A percentile compares a stretch with the other conserved stretches of the same genome.
Evolutionary conservation across 2,329 filamentous ascomycete species (phyloP).

Genomic region (Ophiostoma sp.): DNA sequence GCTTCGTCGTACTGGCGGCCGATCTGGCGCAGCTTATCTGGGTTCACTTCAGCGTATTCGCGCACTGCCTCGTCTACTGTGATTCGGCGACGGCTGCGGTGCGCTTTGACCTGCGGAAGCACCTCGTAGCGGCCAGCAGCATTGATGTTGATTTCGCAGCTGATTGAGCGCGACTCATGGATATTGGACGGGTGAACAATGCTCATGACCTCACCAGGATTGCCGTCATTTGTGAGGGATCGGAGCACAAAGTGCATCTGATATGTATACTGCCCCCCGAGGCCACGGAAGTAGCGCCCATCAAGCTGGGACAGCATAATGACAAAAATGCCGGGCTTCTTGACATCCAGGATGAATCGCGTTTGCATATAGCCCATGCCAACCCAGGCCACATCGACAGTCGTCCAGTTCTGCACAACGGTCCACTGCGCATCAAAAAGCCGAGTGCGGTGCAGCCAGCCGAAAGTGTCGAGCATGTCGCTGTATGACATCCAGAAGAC

Average conservation of each 20-base stretch:
- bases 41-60: conserved; percentile 40
- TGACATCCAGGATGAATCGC: conserved; percentile 42
- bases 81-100: conserved; percentile 38
- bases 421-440: conserved; percentile 45
- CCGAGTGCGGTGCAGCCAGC: conserved; percentile 42
- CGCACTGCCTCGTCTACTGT: conserved; percentile 58
- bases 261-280: conserved; percentile 43
- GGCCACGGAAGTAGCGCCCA: conserved; percentile 42
- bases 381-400: conserved; percentile 41
- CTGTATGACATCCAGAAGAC: conserved; percentile 45
- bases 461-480: conserved; percentile 44
- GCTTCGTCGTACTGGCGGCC: conserved; percentile 58
- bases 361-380: conserved; percentile 41
- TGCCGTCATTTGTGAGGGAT: conserved; percentile 28
- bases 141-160: conserved; percentile 62
- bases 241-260: conserved; percentile 42
- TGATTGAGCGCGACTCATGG: conserved; percentile 50
- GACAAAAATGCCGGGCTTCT: conserved; percentile 40
- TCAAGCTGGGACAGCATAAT: conserved; percentile 45
- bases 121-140: conserved; percentile 64
- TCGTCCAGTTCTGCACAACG: conserved; percentile 43
- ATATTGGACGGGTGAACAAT: conserved; percentile 34
- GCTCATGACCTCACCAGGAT: conserved; percentile 25
- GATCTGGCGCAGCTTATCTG: conserved; percentile 60
- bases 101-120: conserved; percentile 61